Base-by-base conservation (phyloP, 129 eudicot species). In the carrot (Daucus carota) region DNA sequence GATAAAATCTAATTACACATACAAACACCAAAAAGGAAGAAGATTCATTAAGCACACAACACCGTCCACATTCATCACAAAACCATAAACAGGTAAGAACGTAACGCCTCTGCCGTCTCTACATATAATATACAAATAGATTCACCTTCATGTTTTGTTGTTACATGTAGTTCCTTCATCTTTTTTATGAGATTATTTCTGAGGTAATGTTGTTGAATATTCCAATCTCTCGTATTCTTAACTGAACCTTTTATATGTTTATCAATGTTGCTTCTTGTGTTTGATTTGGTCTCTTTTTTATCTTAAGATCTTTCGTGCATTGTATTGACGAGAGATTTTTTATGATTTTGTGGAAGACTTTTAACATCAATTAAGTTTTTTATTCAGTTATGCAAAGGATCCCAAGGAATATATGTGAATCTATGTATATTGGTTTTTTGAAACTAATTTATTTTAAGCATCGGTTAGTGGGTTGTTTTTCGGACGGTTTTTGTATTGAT, bases 51-150 rank as follows among this genome's bases (percentile, higher is more conserved):
- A 29, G 70, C 70, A 31, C 70, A 63, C 20, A 63, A 63, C 70
- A 63, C 70, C 70, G 70, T 63, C 70, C 70, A 63, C 70, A 63
- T 63, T 29, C 70, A 63, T 63, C 70, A 60, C 24, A 1, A 5
- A 29, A 62, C 13, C 16, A 8, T 17, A 6, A 1, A 62, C 17
- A 62, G 34, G 36, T 62, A 62, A 60, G 12, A 1, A n/a, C 31
- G 10, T 60, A 28, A 60, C 16, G 34, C 68, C 34, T 14, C 31
- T 60, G 16, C 68, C 68, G 17, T 60, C 34, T 29, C 28, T 31
- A 12, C 6, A 62, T 33, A 63, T 31, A 15, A 11, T 4, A 1
- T 12, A 8, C 2, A 28, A 11, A 12, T 29, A 17, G 12, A 12
- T 62, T 62, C 36, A 1, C 34, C 40, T 10, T n/a, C 1, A 8